Evolutionary conservation across 768 basidiomycete species (phyloP).

Genomic region (Coprinopsis cinerea): DNA sequence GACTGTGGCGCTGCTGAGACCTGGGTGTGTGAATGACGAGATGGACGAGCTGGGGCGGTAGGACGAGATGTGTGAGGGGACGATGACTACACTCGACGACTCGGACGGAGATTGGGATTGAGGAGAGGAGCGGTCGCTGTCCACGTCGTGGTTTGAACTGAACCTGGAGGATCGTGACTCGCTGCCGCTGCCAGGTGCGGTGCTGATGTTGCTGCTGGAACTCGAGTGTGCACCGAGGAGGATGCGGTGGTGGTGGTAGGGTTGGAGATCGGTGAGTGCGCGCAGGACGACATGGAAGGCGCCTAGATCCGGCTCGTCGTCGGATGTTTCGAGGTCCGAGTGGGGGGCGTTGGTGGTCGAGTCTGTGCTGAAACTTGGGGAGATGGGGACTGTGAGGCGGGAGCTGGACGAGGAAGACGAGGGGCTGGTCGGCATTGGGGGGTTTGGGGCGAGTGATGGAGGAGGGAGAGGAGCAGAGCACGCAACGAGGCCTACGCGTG

Average conservation of each 20-base stretch:
- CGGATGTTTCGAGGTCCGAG: constrained; percentile 37
- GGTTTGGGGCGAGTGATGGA: too few relatives aligned
- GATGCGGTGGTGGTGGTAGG: constrained; percentile 28
- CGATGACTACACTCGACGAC: too few relatives aligned
- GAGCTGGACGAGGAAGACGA: constrained; percentile 6
- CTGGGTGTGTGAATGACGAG: constrained; percentile 24
- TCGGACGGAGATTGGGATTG: too few relatives aligned
- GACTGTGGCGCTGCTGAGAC: constrained; percentile 19
- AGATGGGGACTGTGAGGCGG: constrained; percentile 5
- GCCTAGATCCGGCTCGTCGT: constrained; percentile 68
- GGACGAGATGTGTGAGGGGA: background rate
- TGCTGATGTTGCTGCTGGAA: constrained; percentile 7
- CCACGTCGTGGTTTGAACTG: too few relatives aligned
- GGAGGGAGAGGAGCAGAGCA: too few relatives aligned
- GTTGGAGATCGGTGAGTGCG: constrained; percentile 55
- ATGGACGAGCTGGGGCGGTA: constrained; percentile 9
- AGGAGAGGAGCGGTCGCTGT: too few relatives aligned
- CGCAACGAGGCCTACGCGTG: too few relatives aligned
- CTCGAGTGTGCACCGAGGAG: constrained; percentile 17
- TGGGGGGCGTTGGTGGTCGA: constrained; percentile 1
- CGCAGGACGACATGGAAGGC: constrained; percentile 66
- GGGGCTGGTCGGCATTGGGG: too few relatives aligned
- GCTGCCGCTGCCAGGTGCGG: too few relatives aligned
- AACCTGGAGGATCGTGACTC: too few relatives aligned
- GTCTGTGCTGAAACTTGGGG: constrained; percentile 6